Evolutionary conservation across 2,329 filamentous ascomycete genomes (phyloP).

Genomic region (Endoconidiophora polonica): DNA sequence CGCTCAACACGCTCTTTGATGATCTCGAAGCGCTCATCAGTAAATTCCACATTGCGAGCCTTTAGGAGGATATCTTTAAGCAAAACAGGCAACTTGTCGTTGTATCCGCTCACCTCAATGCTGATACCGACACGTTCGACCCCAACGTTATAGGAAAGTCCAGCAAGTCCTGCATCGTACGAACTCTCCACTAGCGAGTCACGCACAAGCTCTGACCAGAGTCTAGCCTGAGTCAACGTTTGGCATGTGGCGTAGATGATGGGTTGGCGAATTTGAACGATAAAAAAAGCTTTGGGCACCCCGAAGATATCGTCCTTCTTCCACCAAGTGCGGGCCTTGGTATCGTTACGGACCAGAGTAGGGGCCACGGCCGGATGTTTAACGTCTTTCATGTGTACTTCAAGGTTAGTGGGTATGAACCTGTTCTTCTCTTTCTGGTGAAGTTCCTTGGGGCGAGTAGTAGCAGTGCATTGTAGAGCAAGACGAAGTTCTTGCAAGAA

Average conservation of each 20-base stretch:
- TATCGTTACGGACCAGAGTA: conserved; percentile 71
- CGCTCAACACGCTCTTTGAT: conserved; percentile 71
- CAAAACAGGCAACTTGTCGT: conserved; percentile 84
- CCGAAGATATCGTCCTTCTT: conserved; percentile 98
- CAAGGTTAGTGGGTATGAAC: conserved; percentile 83
- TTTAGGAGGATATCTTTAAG: conserved; percentile 75
- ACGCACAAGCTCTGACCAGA: conserved; percentile 74
- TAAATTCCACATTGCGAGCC: conserved; percentile 70
- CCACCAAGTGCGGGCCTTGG: conserved; percentile 71
- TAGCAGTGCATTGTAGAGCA: conserved; percentile 40
- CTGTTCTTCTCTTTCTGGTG: conserved; percentile 87
- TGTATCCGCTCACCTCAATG: conserved; percentile 75
- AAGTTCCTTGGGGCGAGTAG: conserved; percentile 49
- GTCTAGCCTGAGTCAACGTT: conserved; percentile 56
- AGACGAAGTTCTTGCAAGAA: conserved; percentile 54
- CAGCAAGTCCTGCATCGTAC: conserved; percentile 88
- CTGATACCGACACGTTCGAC: conserved; percentile 58
- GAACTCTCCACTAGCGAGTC: conserved; percentile 86
- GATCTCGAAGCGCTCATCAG: conserved; percentile 76
- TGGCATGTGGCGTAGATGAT: conserved; percentile 64
- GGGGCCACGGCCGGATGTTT: conserved; percentile 56
- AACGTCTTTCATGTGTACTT: conserved; percentile 90
- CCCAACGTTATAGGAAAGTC: conserved; percentile 65
- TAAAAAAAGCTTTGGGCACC: conserved; percentile 85
- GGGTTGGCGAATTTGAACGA: conserved; percentile 65